phyloP scores from a whole-genome alignment of 805 yeast species.

The Millerozyma acaciae region DNA sequence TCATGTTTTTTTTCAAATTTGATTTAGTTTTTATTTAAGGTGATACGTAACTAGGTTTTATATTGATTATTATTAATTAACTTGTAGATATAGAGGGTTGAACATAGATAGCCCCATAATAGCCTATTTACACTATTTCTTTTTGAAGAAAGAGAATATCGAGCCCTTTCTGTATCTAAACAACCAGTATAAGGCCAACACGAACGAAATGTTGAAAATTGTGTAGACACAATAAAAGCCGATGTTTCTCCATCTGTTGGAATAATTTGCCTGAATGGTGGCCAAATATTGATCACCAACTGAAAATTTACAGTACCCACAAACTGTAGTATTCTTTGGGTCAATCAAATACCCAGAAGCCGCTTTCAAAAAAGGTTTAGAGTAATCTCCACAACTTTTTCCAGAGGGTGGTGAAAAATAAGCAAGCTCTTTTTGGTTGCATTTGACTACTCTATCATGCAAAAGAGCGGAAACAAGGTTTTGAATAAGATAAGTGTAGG shows the following conservation, averaged over 20 bases:
- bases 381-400: conserved; percentile 58
- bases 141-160: conserved; percentile 5
- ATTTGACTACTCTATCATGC: conserved; percentile 46
- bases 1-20: conserved; percentile 1
- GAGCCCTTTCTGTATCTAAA: conserved; percentile 16
- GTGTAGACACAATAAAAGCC: conserved; percentile 60
- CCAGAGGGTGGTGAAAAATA: conserved; percentile 46
- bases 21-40: too few species aligned
- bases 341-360: conserved; percentile 56
- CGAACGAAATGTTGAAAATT: conserved; percentile 45
- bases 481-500: conserved; percentile 66
- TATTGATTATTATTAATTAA: neutral
- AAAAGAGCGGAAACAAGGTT: conserved; percentile 44
- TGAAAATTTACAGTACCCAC: conserved; percentile 47
- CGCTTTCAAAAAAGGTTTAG: conserved; percentile 36
- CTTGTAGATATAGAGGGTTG: neutral
- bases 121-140: neutral
- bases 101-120: neutral
- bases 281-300: conserved; percentile 48
- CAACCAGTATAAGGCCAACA: conserved; percentile 33
- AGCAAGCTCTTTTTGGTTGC: conserved; percentile 26
- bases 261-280: conserved; percentile 41
- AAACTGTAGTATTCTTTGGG: conserved; percentile 44
- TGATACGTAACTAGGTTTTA: neutral
- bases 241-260: conserved; percentile 60